Evolutionary conservation across 2,329 filamentous ascomycete species (phyloP).

Genomic region (Botryosphaeria dothidea): DNA sequence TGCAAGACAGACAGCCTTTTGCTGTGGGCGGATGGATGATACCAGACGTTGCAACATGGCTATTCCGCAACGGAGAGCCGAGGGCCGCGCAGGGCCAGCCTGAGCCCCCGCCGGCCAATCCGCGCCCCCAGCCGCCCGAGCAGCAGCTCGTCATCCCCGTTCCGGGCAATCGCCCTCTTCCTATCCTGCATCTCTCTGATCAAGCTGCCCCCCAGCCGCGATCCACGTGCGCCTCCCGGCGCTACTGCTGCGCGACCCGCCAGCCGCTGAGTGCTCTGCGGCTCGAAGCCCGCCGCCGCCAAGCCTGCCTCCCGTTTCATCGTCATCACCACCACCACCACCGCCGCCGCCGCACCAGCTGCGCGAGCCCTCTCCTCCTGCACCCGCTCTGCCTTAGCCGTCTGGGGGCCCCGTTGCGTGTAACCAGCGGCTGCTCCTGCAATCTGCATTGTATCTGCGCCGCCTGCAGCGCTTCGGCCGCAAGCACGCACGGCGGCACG

Average conservation of each 20-base stretch:
- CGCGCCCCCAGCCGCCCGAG: neutral
- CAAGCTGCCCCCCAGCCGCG: neutral
- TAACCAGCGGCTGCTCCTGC: neutral
- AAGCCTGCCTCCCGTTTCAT: neutral
- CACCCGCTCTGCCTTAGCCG: too few relatives aligned
- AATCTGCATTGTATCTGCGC: neutral
- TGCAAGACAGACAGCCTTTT: conserved; percentile 6
- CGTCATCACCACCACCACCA: neutral
- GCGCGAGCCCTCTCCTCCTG: neutral
- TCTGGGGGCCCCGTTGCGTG: neutral
- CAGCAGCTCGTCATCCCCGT: conserved; percentile 4
- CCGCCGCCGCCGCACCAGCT: too few relatives aligned
- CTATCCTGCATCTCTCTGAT: neutral
- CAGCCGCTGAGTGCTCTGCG: neutral
- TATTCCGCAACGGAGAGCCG: conserved; percentile 17
- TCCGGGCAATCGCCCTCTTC: neutral
- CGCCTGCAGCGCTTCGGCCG: too few relatives aligned
- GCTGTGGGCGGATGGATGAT: conserved; percentile 7
- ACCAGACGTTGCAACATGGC: conserved; percentile 19
- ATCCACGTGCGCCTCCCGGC: conserved; percentile 16
- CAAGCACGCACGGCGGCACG: neutral
- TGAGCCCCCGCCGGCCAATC: neutral
- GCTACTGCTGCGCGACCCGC: conserved; percentile 15
- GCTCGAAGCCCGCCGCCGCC: conserved; percentile 15
- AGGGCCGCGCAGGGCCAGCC: neutral